Base-by-base conservation (phyloP, 2,329 filamentous ascomycete species). In the Fusarium bulbicola region DNA sequence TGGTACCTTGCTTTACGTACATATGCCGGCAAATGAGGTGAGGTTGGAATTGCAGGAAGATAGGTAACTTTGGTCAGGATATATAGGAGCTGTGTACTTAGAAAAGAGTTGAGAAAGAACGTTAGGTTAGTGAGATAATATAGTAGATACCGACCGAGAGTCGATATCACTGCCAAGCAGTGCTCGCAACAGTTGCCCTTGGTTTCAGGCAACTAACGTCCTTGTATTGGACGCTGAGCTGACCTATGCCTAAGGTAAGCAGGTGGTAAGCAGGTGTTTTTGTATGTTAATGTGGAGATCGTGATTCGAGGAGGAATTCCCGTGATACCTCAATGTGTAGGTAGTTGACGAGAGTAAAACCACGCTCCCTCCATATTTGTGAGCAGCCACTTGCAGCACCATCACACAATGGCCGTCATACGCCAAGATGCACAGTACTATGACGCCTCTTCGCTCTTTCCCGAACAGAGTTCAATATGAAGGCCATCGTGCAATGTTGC, bases 381-480 rank as follows among this genome's bases (percentile, higher is more conserved):
- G 39, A 58, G 26, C 45, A 60, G 43, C n/a, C 16, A 24, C 63
- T 46, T 42, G 66, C 62, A 67, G 50, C 59, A 68, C 59, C 63
- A 65, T 20, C 43, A 73, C 70, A 76, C 40, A 28, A 54, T 53
- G 37, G 59, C 50, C 49, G 74, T 77, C 74, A 57, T 54, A 77
- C 70, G 49, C 54, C 49, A 65, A 66, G 59, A 66, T 28, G 34
- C 47, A 57, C 53, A 56, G 40, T 42, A 54, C n/a, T 28, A 62
- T 15, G 42, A 45, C 59, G 54, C 57, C 62, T 66, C 62, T 32
- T 68, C 45, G 40, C 37, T 56, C 54, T 56, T 24, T 28, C 59
- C 21, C 52, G 36, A 30, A 30, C 34, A 39, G 18, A 40, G 47
- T 32, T 52, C 40, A 30, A 59, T 34, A 59, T 59, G 26, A 43